These are phyloP conservation scores for Panaeolus papilionaceus DNA, from an alignment of 768 basidiomycete species.

Conservation along the genomic window DNA sequence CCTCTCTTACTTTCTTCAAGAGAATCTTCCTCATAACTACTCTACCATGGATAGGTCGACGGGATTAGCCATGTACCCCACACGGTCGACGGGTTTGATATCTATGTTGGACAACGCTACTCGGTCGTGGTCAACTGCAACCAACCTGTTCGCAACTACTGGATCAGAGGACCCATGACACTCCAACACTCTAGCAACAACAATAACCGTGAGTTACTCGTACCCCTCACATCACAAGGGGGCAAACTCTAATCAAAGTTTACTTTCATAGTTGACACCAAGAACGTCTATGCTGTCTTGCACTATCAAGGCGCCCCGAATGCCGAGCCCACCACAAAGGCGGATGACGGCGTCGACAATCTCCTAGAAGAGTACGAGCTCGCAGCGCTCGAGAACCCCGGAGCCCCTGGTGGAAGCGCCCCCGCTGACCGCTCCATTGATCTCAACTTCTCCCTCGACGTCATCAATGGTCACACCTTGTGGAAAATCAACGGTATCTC, in stretches of 20 bases:
- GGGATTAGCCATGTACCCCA: slow-evolving; percentile 34
- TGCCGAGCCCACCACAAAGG: slow-evolving; percentile 34
- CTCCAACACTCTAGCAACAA: slow-evolving; percentile 35
- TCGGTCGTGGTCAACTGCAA: slow-evolving; percentile 44
- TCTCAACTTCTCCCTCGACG: slow-evolving; percentile 20
- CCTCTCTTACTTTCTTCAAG: neutral
- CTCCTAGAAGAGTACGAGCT: slow-evolving; percentile 20
- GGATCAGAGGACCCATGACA: slow-evolving; percentile 30
- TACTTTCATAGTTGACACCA: slow-evolving; percentile 32
- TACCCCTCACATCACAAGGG: neutral
- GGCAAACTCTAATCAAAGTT: slow-evolving; percentile 35
- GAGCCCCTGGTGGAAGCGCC: slow-evolving; percentile 22
- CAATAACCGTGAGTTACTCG: slow-evolving; percentile 31
- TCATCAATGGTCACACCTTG: slow-evolving; percentile 30
- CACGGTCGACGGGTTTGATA: slow-evolving; percentile 35
- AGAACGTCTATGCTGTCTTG: slow-evolving; percentile 43
- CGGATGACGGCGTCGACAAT: neutral
- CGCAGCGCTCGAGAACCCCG: slow-evolving; percentile 32
- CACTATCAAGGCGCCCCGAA: slow-evolving; percentile 40
- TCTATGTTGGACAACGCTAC: slow-evolving; percentile 45
- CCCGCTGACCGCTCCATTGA: slow-evolving; percentile 7
- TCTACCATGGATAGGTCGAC: slow-evolving; percentile 34
- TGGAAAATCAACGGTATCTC: slow-evolving; percentile 36
- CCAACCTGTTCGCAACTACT: slow-evolving; percentile 40
- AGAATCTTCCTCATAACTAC: slow-evolving; percentile 38